Percentiles rank a stretch among this genome's conserved stretches.
These are phyloP conservation scores for Oryza officinalis DNA, from an alignment of 176 grass and related monocot genomes.

Conservation along the genomic window DNA sequence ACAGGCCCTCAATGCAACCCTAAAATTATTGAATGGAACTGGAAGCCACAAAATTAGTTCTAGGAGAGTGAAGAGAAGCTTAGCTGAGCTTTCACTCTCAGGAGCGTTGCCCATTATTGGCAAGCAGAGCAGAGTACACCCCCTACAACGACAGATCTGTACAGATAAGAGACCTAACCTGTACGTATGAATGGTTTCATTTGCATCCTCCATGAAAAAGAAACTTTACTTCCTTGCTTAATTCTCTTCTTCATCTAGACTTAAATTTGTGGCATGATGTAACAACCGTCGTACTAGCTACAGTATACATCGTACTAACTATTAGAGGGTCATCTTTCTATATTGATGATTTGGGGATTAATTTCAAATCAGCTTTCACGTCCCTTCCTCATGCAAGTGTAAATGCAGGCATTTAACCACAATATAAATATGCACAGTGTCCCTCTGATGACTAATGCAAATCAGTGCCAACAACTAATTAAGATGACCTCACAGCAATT, in stretches of 20 bases:
- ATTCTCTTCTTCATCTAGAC: too few relatives aligned
- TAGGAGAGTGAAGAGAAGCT: not conserved
- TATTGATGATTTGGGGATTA: not conserved
- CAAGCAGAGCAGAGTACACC: not conserved
- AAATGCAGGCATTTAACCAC: not conserved
- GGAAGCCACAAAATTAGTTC: too few relatives aligned
- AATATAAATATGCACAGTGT: not conserved
- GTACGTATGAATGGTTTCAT: too few relatives aligned
- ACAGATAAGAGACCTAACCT: not conserved
- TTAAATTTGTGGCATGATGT: too few relatives aligned
- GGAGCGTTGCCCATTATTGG: not conserved
- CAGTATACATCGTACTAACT: too few relatives aligned
- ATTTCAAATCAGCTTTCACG: not conserved
- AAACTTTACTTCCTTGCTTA: too few relatives aligned
- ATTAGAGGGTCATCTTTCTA: not conserved
- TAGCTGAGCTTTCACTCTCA: not conserved
- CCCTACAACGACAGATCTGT: not conserved
- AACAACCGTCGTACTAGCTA: too few relatives aligned
- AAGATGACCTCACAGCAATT: slow-evolving; percentile 8
- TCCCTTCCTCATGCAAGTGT: not conserved
- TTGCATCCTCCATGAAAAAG: too few relatives aligned
- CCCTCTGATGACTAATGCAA: not conserved
- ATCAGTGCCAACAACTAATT: not conserved
- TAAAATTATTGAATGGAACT: not conserved
- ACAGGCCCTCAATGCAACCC: too few relatives aligned